These are phyloP conservation scores for Pterulicium gracile DNA, from an alignment of 1,284 basidiomycete species.

Conservation along the genomic window DNA sequence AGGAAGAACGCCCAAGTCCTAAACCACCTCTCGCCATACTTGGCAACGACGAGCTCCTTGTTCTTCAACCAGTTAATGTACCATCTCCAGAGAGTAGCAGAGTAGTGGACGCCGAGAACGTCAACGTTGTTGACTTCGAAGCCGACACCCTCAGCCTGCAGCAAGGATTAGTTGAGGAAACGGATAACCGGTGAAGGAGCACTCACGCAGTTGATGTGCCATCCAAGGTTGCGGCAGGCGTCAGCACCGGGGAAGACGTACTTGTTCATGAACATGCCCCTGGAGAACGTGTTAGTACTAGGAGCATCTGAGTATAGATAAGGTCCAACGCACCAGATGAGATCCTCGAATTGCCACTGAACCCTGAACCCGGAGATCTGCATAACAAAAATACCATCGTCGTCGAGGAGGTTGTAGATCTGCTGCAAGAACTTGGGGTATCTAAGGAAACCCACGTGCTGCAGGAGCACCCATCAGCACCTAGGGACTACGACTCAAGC, in stretches of 20 bases:
- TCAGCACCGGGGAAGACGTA: constrained; percentile 98
- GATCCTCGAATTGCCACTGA: constrained; percentile 95
- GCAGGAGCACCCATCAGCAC: constrained; percentile 8
- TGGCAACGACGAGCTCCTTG: constrained; percentile 79
- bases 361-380: constrained; percentile 95
- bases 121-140: constrained; percentile 97
- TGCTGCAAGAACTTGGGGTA: constrained; percentile 86
- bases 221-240: constrained; percentile 88
- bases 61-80: constrained; percentile 93
- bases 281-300: constrained; percentile 16
- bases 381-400: constrained; percentile 91
- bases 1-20: constrained; percentile 89
- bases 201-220: constrained; percentile 67
- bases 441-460: constrained; percentile 92
- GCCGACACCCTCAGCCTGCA: constrained; percentile 77
- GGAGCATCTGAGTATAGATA: not conserved
- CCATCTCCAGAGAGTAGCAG: constrained; percentile 89
- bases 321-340: constrained; percentile 62
- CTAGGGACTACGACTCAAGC: not conserved
- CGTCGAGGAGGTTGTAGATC: constrained; percentile 89
- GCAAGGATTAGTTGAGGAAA: not conserved
- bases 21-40: constrained; percentile 91
- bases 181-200: not conserved
- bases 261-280: constrained; percentile 92
- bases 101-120: constrained; percentile 95